Conservation (phyloP, 73 alveolate species). For the Symbiodinium pilosum region DNA sequence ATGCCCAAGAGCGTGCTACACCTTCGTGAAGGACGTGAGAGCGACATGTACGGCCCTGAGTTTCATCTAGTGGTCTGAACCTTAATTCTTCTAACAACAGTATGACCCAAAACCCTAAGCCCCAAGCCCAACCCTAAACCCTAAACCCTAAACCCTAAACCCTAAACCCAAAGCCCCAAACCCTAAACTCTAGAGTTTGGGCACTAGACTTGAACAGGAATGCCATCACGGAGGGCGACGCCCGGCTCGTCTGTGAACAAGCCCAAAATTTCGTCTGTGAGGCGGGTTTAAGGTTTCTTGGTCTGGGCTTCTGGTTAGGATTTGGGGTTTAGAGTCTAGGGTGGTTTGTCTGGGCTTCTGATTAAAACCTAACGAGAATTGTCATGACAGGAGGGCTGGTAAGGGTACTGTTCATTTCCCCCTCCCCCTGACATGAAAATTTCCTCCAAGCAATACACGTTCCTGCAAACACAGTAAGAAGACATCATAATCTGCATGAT, state of each 20-base stretch:
- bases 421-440: too few species aligned
- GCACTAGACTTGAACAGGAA: not conserved
- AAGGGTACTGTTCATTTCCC: too few species aligned
- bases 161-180: not conserved
- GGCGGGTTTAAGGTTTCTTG: not conserved
- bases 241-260: constrained; percentile 44
- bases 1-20: not conserved
- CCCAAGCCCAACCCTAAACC: not conserved
- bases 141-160: not conserved
- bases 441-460: too few species aligned
- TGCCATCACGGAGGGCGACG: constrained; percentile 76
- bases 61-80: too few species aligned
- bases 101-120: not conserved
- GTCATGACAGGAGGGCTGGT: too few species aligned
- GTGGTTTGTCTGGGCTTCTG: not conserved
- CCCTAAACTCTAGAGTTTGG: too few species aligned
- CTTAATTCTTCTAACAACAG: too few species aligned
- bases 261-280: constrained; percentile 49
- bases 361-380: too few species aligned
- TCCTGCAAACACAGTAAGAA: too few species aligned
- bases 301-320: not conserved
- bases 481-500: too few species aligned
- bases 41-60: not conserved
- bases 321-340: not conserved
- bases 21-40: not conserved